Base-by-base conservation (phyloP, 225 moss, liverwort and hornwort species). In the Antitrichia curtipendula region DNA sequence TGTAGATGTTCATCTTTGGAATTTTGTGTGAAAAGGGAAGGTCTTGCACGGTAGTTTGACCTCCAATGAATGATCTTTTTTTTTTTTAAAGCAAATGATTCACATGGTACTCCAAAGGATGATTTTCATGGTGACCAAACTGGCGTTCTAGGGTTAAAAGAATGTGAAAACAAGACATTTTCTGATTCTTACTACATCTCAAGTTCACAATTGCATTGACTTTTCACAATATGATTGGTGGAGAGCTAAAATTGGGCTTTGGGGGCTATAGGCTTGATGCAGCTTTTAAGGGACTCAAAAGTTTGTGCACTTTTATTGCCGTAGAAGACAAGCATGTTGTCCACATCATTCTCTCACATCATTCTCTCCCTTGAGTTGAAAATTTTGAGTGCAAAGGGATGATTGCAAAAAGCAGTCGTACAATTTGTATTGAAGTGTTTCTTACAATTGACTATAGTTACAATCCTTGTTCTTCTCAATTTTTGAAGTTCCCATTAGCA, bases 71-170 rank as follows among this genome's bases (percentile, higher is more conserved):
- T 31, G 31, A 4, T 31, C 7, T 16, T 15, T 1, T 4, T 16
- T 62, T 62, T 4, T 31, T 31, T 31, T 31, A 31, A 62, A n/a
- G 31, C 31, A 31, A 62, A 62, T 16, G 31, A 16, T 62, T 16
- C 8, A 60, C 13, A 15, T 4, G 4, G 15, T 7, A 15, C 2
- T 1, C 1, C 2, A 24, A 66, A 38, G 3, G 7, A 38, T 38
- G 38, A 38, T 66, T 21, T 66, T 3, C 4, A n/a, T 66, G 1
- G 22, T 66, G 2, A 21, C 12, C 22, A 65, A 66, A 1, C 1
- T 3, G 1, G 1, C 0, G 0, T 21, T 66, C 6, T 1, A 66
- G 3, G 12, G 0, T 66, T 22, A 22, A n/a, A 12, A 4, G 22
- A 66, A 38, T 66, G 38, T 38, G 7, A 6, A 0, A 66, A 12